Conservation (phyloP, 805 yeast species). For the Peterozyma xylosa region DNA sequence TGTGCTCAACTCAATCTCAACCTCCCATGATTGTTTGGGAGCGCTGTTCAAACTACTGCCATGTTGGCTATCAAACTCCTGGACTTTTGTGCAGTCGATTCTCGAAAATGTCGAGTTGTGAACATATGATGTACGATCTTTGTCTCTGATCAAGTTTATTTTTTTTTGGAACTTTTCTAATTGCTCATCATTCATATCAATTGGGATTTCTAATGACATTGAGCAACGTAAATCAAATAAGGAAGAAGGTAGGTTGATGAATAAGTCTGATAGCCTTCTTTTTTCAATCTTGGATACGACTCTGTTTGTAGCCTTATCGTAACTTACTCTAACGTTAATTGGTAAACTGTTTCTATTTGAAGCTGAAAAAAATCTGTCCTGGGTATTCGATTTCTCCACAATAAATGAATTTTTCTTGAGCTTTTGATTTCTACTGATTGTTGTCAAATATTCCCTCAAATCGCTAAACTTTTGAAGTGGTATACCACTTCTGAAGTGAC, state of each 20-base stretch:
- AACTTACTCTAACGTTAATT: conserved; percentile 54
- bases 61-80: conserved; percentile 17
- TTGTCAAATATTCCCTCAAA: conserved; percentile 44
- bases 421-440: conserved; percentile 42
- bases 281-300: conserved; percentile 65
- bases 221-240: conserved; percentile 73
- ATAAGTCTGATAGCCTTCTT: conserved; percentile 63
- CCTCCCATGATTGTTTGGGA: conserved; percentile 18
- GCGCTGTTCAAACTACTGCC: conserved; percentile 5
- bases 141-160: conserved; percentile 50
- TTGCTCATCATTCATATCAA: conserved; percentile 42
- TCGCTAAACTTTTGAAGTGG: conserved; percentile 57
- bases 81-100: conserved; percentile 64
- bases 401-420: conserved; percentile 47
- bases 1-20: conserved; percentile 26
- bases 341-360: conserved; percentile 61
- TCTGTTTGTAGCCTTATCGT: conserved; percentile 63
- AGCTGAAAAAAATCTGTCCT: conserved; percentile 57
- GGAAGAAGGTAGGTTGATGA: conserved; percentile 68
- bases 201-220: conserved; percentile 71
- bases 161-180: conserved; percentile 44
- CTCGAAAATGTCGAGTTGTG: conserved; percentile 69
- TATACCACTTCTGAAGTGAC: conserved; percentile 57
- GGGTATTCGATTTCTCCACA: conserved; percentile 51
- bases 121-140: conserved; percentile 65